Evolutionary conservation across 192 early-diverging fungal genomes (phyloP).

Genomic region (Linnemannia schmuckeri): DNA sequence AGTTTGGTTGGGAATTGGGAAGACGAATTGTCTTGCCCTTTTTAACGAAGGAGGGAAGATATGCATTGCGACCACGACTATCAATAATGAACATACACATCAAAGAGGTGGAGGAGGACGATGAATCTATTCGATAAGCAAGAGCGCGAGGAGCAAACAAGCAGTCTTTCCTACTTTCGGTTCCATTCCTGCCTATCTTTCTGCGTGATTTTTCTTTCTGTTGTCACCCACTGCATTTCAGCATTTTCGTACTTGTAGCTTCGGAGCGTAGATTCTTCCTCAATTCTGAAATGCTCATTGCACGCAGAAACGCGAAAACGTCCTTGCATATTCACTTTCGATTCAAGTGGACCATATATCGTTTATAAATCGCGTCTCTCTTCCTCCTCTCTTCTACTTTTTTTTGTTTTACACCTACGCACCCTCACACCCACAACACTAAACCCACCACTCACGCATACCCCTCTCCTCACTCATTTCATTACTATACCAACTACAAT

Average conservation of each 20-base stretch:
- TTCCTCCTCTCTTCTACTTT: not conserved
- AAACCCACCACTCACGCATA: not conserved
- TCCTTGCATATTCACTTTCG: not conserved
- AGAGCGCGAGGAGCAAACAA: not conserved
- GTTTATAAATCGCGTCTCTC: not conserved
- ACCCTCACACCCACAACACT: not conserved
- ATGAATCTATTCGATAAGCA: not conserved
- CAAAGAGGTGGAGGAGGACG: not conserved
- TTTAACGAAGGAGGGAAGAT: not conserved
- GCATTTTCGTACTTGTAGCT: not conserved
- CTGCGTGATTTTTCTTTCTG: not conserved
- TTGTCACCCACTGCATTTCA: not conserved
- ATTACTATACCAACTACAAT: not conserved
- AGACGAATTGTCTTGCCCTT: conserved; percentile 21
- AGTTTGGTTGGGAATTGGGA: conserved; percentile 31
- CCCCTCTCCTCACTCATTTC: not conserved
- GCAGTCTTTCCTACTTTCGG: not conserved
- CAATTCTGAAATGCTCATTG: not conserved
- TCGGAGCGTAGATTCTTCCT: not conserved
- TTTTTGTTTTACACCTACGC: not conserved
- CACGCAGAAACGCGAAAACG: not conserved
- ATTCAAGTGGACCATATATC: not conserved
- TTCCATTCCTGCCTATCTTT: conserved; percentile 2
- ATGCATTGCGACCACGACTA: conserved; percentile 1
- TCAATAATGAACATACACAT: not conserved